Percentiles rank a stretch among this genome's conserved stretches.
phyloP scores from a whole-genome alignment of 75 land plant species.

The Azolla pinnata region DNA sequence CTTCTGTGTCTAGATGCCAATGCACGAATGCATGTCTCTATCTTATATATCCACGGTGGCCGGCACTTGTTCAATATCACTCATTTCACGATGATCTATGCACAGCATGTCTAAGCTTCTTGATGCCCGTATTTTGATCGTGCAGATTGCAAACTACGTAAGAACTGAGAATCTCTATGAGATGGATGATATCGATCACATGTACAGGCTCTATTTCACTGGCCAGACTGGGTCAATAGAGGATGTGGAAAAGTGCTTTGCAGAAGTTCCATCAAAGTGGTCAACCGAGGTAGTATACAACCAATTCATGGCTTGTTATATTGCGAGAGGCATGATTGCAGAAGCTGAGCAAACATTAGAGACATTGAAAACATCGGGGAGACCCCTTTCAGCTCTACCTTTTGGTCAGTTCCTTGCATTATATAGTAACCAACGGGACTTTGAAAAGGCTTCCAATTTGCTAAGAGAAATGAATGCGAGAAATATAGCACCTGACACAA shows the following conservation, averaged over 20 bases:
- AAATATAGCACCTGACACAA: not conserved
- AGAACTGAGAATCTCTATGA: not conserved
- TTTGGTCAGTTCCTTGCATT: not conserved
- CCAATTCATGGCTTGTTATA: not conserved
- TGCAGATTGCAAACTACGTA: not conserved
- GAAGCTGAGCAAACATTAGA: not conserved
- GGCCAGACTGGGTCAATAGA: not conserved
- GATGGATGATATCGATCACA: conserved; percentile 3
- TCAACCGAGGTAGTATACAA: not conserved
- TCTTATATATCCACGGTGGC: conserved; percentile 1
- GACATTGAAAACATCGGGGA: not conserved
- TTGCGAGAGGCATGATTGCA: not conserved
- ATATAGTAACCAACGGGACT: not conserved
- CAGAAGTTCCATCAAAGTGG: not conserved
- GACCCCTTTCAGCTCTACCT: not conserved
- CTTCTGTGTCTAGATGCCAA: not conserved
- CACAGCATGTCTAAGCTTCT: too few species aligned
- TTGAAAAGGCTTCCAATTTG: not conserved
- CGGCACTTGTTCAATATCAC: too few species aligned
- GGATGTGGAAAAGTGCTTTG: conserved; percentile 4
- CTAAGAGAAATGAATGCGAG: not conserved
- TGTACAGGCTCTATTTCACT: conserved; percentile 2
- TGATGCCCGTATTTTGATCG: too few species aligned
- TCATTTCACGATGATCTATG: too few species aligned
- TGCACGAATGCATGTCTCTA: not conserved